Evolutionary conservation across 768 basidiomycete genomes (phyloP).

Genomic region (Tulasnella sp.): DNA sequence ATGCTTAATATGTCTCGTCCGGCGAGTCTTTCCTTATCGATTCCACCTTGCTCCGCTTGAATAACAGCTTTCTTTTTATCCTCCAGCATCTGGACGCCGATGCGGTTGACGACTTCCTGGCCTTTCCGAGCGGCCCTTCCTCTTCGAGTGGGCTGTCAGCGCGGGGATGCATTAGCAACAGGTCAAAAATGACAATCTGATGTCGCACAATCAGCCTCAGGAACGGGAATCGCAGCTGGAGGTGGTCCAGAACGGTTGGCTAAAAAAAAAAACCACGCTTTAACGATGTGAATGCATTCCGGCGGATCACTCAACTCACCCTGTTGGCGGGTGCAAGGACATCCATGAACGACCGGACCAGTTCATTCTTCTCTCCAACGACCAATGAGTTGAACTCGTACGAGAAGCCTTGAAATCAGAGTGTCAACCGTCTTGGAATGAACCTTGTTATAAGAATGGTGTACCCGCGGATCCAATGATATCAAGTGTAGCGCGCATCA

Average conservation of each 20-base stretch:
- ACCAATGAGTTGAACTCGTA: slow-evolving; percentile 28
- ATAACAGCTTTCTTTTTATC: not conserved
- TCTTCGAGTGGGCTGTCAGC: no score
- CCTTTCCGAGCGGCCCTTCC: no score
- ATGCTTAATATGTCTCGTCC: slow-evolving; percentile 48
- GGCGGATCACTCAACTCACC: no score
- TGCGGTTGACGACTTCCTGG: no score
- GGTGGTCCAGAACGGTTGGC: no score
- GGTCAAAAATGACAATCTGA: not conserved
- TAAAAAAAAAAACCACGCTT: no score
- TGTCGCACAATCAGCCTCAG: not conserved
- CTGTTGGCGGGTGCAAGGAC: slow-evolving; percentile 20
- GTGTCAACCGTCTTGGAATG: no score
- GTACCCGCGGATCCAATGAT: slow-evolving; percentile 23
- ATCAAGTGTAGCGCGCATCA: slow-evolving; percentile 13
- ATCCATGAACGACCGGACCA: slow-evolving; percentile 24
- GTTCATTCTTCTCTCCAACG: slow-evolving; percentile 24
- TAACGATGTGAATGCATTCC: no score
- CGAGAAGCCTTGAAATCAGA: slow-evolving; percentile 27
- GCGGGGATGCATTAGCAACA: not conserved
- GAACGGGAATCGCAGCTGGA: not conserved
- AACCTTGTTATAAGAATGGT: no score
- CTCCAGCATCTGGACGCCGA: no score
- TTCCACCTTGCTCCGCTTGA: not conserved
- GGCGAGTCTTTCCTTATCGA: not conserved